A percentile compares a stretch with the other conserved stretches of the same genome.
phyloP scores from a whole-genome alignment of 768 basidiomycete genomes.

The Phaffia tasmanica region DNA sequence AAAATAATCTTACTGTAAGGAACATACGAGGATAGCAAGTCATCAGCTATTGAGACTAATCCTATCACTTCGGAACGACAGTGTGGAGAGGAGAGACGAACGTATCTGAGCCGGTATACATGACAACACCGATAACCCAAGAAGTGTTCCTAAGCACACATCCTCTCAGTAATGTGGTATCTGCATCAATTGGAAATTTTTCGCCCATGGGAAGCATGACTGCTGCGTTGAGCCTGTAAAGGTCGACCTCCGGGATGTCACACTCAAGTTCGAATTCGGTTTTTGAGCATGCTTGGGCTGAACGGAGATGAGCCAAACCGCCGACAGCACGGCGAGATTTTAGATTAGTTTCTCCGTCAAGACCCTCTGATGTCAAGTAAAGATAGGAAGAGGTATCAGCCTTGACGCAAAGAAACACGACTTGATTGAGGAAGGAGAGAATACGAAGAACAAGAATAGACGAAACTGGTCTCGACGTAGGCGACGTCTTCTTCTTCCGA shows the following conservation, averaged over 20 bases:
- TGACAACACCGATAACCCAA: conserved; percentile 89
- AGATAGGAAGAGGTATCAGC: too few species aligned
- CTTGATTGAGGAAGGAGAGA: too few species aligned
- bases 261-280: conserved; percentile 80
- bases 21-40: too few species aligned
- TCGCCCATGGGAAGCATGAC: conserved; percentile 47
- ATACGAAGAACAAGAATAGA: too few species aligned
- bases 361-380: conserved; percentile 47
- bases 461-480: conserved; percentile 72
- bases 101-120: conserved; percentile 75
- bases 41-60: too few species aligned
- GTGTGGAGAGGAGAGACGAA: too few species aligned
- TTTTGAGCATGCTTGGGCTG: conserved; percentile 83
- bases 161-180: conserved; percentile 57
- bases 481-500: conserved; percentile 85
- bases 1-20: conserved; percentile 39
- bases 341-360: conserved; percentile 94
- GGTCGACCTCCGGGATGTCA: conserved; percentile 83
- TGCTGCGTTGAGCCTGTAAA: conserved; percentile 82
- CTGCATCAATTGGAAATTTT: conserved; percentile 2
- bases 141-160: conserved; percentile 78
- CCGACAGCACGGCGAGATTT: conserved; percentile 69
- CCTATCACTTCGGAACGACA: too few species aligned
- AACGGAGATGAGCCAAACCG: conserved; percentile 61
- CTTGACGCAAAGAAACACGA: too few species aligned